A percentile compares a stretch with the other conserved stretches of the same genome.
phyloP scores from a whole-genome alignment of 2,329 filamentous ascomycete genomes.

The Pseudopyrenochaeta lycopersici region DNA sequence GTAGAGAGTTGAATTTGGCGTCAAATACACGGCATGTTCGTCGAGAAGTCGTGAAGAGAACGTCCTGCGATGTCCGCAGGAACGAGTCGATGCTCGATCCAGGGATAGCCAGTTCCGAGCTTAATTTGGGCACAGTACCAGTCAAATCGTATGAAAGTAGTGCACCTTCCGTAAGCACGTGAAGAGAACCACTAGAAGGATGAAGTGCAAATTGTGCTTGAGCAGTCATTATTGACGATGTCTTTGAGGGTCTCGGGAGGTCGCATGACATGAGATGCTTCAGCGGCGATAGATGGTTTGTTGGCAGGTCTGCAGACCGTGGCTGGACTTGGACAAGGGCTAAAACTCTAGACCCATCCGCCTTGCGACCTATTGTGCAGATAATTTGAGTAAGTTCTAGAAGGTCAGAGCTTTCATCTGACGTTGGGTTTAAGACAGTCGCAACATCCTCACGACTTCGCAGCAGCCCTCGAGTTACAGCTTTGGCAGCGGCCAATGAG shows the following conservation, averaged over 20 bases:
- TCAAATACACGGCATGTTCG: conserved; percentile 68
- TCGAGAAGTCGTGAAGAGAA: conserved; percentile 69
- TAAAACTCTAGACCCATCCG: conserved; percentile 26
- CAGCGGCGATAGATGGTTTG: conserved; percentile 36
- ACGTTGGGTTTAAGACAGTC: conserved; percentile 46
- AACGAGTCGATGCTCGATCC: conserved; percentile 68
- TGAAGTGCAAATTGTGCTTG: conserved; percentile 64
- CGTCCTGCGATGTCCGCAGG: conserved; percentile 71
- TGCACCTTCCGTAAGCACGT: conserved; percentile 64
- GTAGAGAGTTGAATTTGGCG: conserved; percentile 68
- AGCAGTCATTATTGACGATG: conserved; percentile 5
- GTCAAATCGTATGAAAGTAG: conserved; percentile 72
- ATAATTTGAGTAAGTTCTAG: conserved; percentile 48
- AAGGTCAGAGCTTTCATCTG: conserved; percentile 36
- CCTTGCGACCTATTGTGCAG: conserved; percentile 38
- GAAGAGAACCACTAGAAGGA: conserved; percentile 68
- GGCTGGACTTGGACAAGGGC: conserved; percentile 41
- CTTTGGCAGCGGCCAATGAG: conserved; percentile 47
- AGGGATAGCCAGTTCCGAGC: conserved; percentile 60
- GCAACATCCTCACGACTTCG: conserved; percentile 56
- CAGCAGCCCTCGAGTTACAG: conserved; percentile 55
- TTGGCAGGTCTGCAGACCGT: conserved; percentile 40
- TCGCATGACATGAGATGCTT: conserved; percentile 45
- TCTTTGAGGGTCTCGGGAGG: conserved; percentile 31
- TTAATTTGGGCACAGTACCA: conserved; percentile 67